A percentile compares a stretch with the other conserved stretches of the same genome.
Evolutionary conservation across 2,329 filamentous ascomycete species (phyloP).

Genomic region (Fusarium poae): DNA sequence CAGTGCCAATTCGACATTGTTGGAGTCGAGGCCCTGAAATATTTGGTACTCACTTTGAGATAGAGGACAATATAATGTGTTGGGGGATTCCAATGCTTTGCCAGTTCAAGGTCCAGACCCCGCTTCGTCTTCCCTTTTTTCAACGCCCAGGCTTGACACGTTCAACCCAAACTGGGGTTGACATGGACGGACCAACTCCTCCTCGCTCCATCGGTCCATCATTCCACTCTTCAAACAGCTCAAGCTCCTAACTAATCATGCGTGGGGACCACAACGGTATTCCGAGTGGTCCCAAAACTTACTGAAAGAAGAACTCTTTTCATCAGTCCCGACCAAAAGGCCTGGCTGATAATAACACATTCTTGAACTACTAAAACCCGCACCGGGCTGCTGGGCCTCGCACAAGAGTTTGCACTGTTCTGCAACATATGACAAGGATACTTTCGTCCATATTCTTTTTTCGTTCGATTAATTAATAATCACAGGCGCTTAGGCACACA

Average conservation of each 20-base stretch:
- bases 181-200: conserved; percentile 41
- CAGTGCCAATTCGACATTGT: conserved; percentile 14
- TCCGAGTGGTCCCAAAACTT: conserved; percentile 25
- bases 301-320: conserved; percentile 21
- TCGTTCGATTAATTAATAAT: conserved; percentile 6
- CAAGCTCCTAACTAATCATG: conserved; percentile 35
- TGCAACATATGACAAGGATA: conserved; percentile 19
- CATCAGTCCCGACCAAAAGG: conserved; percentile 16
- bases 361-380: conserved; percentile 16
- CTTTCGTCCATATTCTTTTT: conserved; percentile 8
- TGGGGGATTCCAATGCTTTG: neutral
- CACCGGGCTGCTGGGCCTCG: conserved; percentile 5
- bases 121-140: conserved; percentile 28
- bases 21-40: conserved; percentile 2
- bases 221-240: conserved; percentile 31
- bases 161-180: conserved; percentile 30
- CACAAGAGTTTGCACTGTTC: conserved; percentile 23
- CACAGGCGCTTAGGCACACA: conserved; percentile 27
- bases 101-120: conserved; percentile 24
- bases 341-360: conserved; percentile 7
- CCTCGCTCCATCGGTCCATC: conserved; percentile 39
- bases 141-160: conserved; percentile 16
- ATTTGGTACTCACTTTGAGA: neutral
- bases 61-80: neutral
- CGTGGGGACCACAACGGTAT: conserved; percentile 13